Base-by-base conservation (phyloP, 2,329 filamentous ascomycete species). In the Phialocephala subalpina region DNA sequence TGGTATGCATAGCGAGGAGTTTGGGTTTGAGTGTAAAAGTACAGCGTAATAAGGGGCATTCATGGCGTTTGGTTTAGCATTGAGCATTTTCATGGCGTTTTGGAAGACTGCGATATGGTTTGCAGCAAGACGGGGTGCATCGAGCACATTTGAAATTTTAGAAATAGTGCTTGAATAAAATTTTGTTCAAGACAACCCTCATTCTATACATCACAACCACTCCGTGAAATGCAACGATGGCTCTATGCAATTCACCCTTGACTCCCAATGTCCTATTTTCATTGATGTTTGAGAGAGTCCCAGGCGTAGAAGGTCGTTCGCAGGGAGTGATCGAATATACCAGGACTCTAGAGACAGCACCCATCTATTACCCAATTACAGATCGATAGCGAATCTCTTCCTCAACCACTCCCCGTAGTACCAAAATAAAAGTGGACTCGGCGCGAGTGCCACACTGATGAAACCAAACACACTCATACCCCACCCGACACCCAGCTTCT, bases 401-500 rank as follows among this genome's bases (percentile, higher is more conserved):
- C 84, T 76, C 25, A 86, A 75, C 64, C 67, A 73, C 58, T 78
- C 78, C 1, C 84, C 84, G 70, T 79, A 84, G 4, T 77, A 76
- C 65, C 79, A 85, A 69, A 86, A 85, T 20, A 85, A 58, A 6
- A 83, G 14, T 0, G 83, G 84, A 56, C 82, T 82, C 53, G 84
- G 83, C 6, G 82, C 81, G 55, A 85, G 78, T 6, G 77, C 69
- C 25, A 85, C 67, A 33, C 77, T 71, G 18, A 82, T 59, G 49
- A 85, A 84, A 0, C 74, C 82, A 71, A 84, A 84, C 1, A 82
- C 75, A 29, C 77, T 80, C n/a, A 83, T 79, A 1, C 82, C 82
- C 82, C 82, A 84, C 2, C 83, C 83, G 67, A 83, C 80, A 0
- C 82, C 83, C 9, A 83, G 47, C 16, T 73, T 77, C 1, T 82